Evolutionary conservation across 1,284 basidiomycete genomes (phyloP).

Genomic region (Sporisorium scitamineum): DNA sequence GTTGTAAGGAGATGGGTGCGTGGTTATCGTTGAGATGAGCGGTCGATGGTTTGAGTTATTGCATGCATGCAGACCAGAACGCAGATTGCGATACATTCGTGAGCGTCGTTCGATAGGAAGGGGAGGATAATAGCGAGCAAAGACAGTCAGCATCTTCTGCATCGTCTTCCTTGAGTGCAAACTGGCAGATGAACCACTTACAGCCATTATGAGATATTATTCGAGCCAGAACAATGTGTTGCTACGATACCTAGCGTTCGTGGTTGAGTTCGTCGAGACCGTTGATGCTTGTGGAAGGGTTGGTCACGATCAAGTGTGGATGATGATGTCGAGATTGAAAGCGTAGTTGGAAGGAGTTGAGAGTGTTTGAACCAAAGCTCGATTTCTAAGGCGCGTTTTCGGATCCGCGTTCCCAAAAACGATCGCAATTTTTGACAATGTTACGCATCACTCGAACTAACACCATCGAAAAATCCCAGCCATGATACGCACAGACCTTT

Average conservation of each 20-base stretch:
- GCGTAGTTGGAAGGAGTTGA: not conserved
- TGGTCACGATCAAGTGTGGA: conserved; percentile 7
- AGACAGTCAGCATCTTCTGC: conserved; percentile 2
- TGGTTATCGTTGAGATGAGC: not conserved
- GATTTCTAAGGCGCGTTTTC: conserved; percentile 30
- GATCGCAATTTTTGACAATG: conserved; percentile 29
- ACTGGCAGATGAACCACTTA: conserved; percentile 11
- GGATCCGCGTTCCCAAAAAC: conserved; percentile 26
- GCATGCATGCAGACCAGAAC: not conserved
- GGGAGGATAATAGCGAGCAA: not conserved
- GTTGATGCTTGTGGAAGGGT: not conserved
- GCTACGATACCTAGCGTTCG: not conserved
- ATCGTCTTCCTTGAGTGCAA: not conserved
- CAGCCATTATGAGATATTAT: conserved; percentile 31
- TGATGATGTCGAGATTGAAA: conserved; percentile 3
- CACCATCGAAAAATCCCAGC: not conserved
- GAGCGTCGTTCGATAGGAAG: no score
- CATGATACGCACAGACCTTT: not conserved
- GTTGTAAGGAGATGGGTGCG: not conserved
- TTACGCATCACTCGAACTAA: no score
- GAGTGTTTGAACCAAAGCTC: conserved; percentile 6
- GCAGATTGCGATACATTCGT: no score
- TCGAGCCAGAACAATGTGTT: not conserved
- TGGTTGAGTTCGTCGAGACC: not conserved
- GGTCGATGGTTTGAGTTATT: not conserved